Evolutionary conservation across 2,329 filamentous ascomycete genomes (phyloP).

Genomic region (Cryphonectria carpinicola): DNA sequence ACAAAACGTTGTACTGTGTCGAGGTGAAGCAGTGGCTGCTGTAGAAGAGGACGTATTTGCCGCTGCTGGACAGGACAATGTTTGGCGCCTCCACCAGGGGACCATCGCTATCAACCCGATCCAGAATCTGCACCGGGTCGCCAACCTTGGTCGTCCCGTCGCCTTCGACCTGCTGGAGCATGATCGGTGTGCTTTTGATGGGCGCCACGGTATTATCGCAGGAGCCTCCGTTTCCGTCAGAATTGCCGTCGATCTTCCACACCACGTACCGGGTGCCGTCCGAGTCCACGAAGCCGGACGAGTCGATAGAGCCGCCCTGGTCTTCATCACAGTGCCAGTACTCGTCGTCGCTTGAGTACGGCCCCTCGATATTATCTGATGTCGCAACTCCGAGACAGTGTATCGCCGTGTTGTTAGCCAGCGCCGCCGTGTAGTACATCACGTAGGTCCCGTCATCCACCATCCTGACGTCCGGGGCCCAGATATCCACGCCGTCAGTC

Average conservation of each 20-base stretch:
- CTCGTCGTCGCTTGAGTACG: constrained; percentile 51
- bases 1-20: constrained; percentile 61
- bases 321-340: constrained; percentile 58
- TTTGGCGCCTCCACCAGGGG: constrained; percentile 66
- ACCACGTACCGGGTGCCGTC: constrained; percentile 60
- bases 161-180: constrained; percentile 55
- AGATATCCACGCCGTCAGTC: constrained; percentile 58
- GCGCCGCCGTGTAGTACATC: constrained; percentile 62
- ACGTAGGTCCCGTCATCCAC: constrained; percentile 57
- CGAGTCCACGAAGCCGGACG: constrained; percentile 60
- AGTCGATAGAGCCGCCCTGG: constrained; percentile 65
- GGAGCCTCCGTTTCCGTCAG: constrained; percentile 47
- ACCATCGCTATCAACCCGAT: constrained; percentile 50
- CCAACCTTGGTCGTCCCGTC: constrained; percentile 59
- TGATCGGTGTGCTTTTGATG: constrained; percentile 54
- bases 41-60: constrained; percentile 64
- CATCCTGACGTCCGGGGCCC: constrained; percentile 64
- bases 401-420: constrained; percentile 40
- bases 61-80: constrained; percentile 49
- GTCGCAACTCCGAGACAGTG: constrained; percentile 65
- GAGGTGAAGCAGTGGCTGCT: constrained; percentile 63
- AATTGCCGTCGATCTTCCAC: constrained; percentile 71
- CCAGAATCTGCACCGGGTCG: constrained; percentile 50
- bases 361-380: constrained; percentile 51
- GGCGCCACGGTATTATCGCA: constrained; percentile 50